Evolutionary conservation across 371 early-diverging fungal species (phyloP).

Genomic region (Enterocytospora artemiae): DNA sequence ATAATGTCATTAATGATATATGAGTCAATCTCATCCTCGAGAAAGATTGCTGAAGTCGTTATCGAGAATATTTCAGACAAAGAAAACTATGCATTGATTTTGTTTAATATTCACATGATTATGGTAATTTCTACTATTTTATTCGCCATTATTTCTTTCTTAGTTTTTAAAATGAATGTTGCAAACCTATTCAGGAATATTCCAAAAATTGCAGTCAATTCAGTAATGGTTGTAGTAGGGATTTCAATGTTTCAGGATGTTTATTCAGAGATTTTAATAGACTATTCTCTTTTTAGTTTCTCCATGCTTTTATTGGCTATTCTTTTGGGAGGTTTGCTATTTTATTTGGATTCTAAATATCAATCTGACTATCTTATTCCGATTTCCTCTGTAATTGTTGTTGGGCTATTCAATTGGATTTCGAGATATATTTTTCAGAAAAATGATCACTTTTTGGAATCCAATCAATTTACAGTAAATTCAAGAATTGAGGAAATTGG

Average conservation of each 20-base stretch:
- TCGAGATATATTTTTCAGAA: constrained; percentile 13
- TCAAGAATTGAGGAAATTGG: background rate
- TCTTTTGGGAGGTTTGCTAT: no score
- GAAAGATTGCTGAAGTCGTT: constrained; percentile 13
- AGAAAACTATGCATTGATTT: background rate
- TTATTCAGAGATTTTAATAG: background rate
- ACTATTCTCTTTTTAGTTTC: constrained; percentile 3
- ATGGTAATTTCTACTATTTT: constrained; percentile 22
- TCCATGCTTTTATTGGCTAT: constrained; percentile 2
- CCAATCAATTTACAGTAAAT: background rate
- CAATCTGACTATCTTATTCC: constrained; percentile 29
- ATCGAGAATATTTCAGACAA: background rate
- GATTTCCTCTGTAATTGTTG: constrained; percentile 2
- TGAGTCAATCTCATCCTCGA: constrained; percentile 13
- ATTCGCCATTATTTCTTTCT: constrained; percentile 21
- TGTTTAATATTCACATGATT: constrained; percentile 8
- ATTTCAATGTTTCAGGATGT: constrained; percentile 8
- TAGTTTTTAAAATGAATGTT: constrained; percentile 3
- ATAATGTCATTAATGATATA: constrained; percentile 17
- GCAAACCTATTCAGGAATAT: constrained; percentile 25
- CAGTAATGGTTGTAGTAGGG: constrained; percentile 37
- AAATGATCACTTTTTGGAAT: constrained; percentile 1
- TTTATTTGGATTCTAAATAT: no score
- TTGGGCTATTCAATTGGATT: constrained; percentile 7
- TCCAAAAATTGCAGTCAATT: constrained; percentile 20